A percentile compares a stretch with the other conserved stretches of the same genome.
Conservation (phyloP, 768 basidiomycete species). For the Tremella yokohamensis region DNA sequence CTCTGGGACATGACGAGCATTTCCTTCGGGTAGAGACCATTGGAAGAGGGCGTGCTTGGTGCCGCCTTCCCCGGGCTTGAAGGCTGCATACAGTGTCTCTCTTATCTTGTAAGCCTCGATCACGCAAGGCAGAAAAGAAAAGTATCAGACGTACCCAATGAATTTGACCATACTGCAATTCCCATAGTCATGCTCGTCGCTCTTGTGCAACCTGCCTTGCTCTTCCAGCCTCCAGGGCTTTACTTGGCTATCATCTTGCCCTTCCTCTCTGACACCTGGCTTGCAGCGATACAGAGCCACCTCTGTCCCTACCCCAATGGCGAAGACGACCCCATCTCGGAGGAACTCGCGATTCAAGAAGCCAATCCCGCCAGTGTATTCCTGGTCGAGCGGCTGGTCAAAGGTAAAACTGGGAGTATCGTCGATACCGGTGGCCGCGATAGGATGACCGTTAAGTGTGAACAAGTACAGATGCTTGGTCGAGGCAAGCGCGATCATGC, state of each 20-base stretch:
- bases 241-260: conserved; percentile 52
- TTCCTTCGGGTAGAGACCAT: conserved; percentile 50
- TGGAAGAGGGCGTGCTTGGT: conserved; percentile 38
- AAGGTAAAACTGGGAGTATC: conserved; percentile 16
- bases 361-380: conserved; percentile 66
- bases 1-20: conserved; percentile 47
- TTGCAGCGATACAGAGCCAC: conserved; percentile 82
- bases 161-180: conserved; percentile 74
- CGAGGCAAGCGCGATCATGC: conserved; percentile 83
- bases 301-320: conserved; percentile 69
- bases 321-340: conserved; percentile 70
- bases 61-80: conserved; percentile 19
- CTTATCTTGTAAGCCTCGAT: conserved; percentile 17
- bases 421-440: conserved; percentile 55
- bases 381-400: conserved; percentile 52
- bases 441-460: conserved; percentile 78
- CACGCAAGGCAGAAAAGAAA: neutral
- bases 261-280: conserved; percentile 61
- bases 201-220: conserved; percentile 61
- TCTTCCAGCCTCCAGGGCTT: conserved; percentile 67
- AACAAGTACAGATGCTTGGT: conserved; percentile 67
- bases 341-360: conserved; percentile 90
- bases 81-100: conserved; percentile 48
- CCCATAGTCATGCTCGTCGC: conserved; percentile 56
- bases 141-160: conserved; percentile 59